Conservation (phyloP, 1,284 basidiomycete species). For the Irpex sp. region DNA sequence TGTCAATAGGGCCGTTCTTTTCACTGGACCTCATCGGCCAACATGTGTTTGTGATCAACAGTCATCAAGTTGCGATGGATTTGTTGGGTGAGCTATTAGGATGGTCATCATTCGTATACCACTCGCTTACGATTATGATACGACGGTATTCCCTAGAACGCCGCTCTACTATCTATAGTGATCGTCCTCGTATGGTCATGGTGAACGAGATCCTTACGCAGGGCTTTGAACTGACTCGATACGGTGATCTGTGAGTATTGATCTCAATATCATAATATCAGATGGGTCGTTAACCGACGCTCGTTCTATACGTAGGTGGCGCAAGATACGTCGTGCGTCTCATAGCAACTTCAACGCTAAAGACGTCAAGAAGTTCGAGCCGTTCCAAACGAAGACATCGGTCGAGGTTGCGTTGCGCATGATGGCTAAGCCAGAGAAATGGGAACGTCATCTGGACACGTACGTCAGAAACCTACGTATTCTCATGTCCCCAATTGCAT, state of each 20-base stretch:
- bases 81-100: slow-evolving; percentile 52
- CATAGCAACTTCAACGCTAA: background rate
- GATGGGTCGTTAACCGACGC: background rate
- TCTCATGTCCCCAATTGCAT: too few species aligned
- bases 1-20: slow-evolving; percentile 44
- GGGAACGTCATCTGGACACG: background rate
- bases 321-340: background rate
- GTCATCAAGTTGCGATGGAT: slow-evolving; percentile 43
- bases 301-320: background rate
- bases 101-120: background rate
- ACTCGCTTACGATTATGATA: background rate
- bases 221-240: background rate
- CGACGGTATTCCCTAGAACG: background rate
- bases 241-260: background rate
- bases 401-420: background rate
- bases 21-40: slow-evolving; percentile 54
- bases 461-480: background rate
- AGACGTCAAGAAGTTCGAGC: background rate
- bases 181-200: slow-evolving; percentile 59
- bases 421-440: background rate
- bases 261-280: too few species aligned
- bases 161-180: slow-evolving; percentile 54
- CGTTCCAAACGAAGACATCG: background rate
- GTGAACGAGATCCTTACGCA: slow-evolving; percentile 31
- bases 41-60: slow-evolving; percentile 53